Evolutionary conservation across 2,329 filamentous ascomycete genomes (phyloP).

Genomic region (Curvularia eragrostidis): DNA sequence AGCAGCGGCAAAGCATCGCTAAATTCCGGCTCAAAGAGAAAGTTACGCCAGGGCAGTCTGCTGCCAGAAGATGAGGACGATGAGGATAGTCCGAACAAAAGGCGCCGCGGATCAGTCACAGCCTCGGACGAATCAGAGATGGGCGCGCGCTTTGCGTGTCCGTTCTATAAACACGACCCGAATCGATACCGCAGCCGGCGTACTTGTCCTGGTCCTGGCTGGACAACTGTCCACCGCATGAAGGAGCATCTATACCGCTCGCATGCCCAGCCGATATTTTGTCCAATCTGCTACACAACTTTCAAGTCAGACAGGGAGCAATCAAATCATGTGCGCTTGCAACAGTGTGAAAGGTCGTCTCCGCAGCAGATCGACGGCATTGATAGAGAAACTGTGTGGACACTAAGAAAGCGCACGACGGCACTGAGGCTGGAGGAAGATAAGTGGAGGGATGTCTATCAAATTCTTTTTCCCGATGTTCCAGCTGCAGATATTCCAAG

Average conservation of each 20-base stretch:
- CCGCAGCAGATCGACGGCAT: slow-evolving; percentile 48
- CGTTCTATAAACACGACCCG: slow-evolving; percentile 52
- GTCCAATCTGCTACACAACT: slow-evolving; percentile 48
- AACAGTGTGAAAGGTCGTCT: slow-evolving; percentile 30
- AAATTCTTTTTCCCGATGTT: slow-evolving; percentile 47
- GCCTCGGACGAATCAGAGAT: slow-evolving; percentile 36
- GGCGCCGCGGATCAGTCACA: slow-evolving; percentile 34
- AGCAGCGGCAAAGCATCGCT: slow-evolving; percentile 26
- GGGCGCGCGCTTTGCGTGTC: slow-evolving; percentile 48
- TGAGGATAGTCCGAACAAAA: slow-evolving; percentile 35
- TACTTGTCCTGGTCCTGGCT: slow-evolving; percentile 49
- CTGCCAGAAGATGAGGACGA: slow-evolving; percentile 29
- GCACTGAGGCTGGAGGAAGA: slow-evolving; percentile 42
- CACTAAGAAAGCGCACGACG: slow-evolving; percentile 47
- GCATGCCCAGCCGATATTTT: slow-evolving; percentile 49
- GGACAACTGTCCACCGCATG: slow-evolving; percentile 51
- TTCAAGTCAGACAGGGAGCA: slow-evolving; percentile 46
- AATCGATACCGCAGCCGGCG: slow-evolving; percentile 46
- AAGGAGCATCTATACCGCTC: slow-evolving; percentile 54
- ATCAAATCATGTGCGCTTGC: slow-evolving; percentile 41
- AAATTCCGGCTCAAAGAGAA: slow-evolving; percentile 31
- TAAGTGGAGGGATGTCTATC: slow-evolving; percentile 51
- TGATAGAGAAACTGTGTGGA: slow-evolving; percentile 46
- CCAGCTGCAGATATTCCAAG: slow-evolving; percentile 39
- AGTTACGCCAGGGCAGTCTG: slow-evolving; percentile 28